phyloP scores from a whole-genome alignment of 192 early-diverging fungal species.

The Mycoemilia scoparia region DNA sequence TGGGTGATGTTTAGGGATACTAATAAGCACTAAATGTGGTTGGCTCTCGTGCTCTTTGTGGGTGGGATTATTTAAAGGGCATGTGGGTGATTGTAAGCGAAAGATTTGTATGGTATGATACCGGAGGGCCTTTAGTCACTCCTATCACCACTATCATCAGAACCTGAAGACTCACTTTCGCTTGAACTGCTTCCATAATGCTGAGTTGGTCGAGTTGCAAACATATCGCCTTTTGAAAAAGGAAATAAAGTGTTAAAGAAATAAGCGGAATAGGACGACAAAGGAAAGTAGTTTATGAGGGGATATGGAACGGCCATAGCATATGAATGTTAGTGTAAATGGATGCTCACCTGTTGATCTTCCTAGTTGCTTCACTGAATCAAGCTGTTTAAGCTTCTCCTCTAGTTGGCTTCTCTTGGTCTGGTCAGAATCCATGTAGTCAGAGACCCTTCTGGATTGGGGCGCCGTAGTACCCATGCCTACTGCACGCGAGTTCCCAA shows the following conservation, averaged over 20 bases:
- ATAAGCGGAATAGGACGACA: too few species aligned
- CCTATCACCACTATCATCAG: slow-evolving; percentile 71
- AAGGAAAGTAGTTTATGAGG: too few species aligned
- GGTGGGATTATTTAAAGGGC: slow-evolving; percentile 10
- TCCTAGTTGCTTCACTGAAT: slow-evolving; percentile 14
- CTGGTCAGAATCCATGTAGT: slow-evolving; percentile 7
- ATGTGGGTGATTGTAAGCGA: slow-evolving; percentile 16
- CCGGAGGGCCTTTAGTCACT: slow-evolving; percentile 38
- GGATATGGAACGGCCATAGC: too few species aligned
- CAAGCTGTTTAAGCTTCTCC: slow-evolving; percentile 27
- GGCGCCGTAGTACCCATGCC: slow-evolving; percentile 27
- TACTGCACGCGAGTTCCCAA: slow-evolving; percentile 23
- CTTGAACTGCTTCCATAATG: slow-evolving; percentile 17
- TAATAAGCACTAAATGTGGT: neutral
- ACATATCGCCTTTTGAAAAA: neutral
- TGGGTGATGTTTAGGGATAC: slow-evolving; percentile 2
- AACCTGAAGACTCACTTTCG: slow-evolving; percentile 42
- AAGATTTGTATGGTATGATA: slow-evolving; percentile 5
- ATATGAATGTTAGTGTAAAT: too few species aligned
- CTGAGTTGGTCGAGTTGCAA: neutral
- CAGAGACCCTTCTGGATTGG: too few species aligned
- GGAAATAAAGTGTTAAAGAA: too few species aligned
- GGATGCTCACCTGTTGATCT: slow-evolving; percentile 8
- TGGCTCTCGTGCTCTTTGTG: neutral
- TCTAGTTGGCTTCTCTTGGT: slow-evolving; percentile 21